Evolutionary conservation across 495 filamentous ascomycete species (phyloP).

Genomic region (Pyronema omphalodes): DNA sequence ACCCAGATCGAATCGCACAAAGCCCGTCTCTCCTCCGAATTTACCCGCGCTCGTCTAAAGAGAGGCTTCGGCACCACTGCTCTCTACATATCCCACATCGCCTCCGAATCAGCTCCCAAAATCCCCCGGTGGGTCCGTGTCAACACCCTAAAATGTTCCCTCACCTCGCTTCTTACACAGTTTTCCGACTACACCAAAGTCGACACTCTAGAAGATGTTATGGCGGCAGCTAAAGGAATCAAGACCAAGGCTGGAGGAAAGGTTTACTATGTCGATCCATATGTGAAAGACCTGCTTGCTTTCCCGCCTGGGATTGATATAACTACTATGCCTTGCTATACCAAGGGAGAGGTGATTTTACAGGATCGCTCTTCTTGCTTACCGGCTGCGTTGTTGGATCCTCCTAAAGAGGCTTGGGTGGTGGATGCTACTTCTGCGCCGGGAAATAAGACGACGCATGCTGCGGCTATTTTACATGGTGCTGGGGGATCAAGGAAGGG

Average conservation of each 20-base stretch:
- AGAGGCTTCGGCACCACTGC: slow-evolving; percentile 46
- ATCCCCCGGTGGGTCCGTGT: slow-evolving; percentile 80
- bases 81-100: slow-evolving; percentile 32
- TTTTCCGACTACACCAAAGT: slow-evolving; percentile 5
- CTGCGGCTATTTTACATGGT: slow-evolving; percentile 49
- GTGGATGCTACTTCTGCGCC: slow-evolving; percentile 86
- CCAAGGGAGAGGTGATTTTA: slow-evolving; percentile 57
- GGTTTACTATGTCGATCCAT: slow-evolving; percentile 43
- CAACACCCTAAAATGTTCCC: slow-evolving; percentile 53
- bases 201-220: not conserved
- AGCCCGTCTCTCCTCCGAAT: slow-evolving; percentile 58
- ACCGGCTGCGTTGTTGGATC: slow-evolving; percentile 66
- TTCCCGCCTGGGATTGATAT: slow-evolving; percentile 50
- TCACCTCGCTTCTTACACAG: slow-evolving; percentile 23
- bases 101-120: slow-evolving; percentile 4
- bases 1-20: slow-evolving; percentile 62
- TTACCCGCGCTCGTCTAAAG: slow-evolving; percentile 57
- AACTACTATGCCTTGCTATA: slow-evolving; percentile 50
- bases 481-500: slow-evolving; percentile 11
- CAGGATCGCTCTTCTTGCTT: slow-evolving; percentile 97
- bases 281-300: slow-evolving; percentile 71
- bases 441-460: slow-evolving; percentile 92
- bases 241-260: slow-evolving; percentile 8
- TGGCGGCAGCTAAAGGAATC: slow-evolving; percentile 7
- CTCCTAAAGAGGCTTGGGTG: slow-evolving; percentile 44